Conservation (phyloP, 805 yeast species). For the Candida dendrica region DNA sequence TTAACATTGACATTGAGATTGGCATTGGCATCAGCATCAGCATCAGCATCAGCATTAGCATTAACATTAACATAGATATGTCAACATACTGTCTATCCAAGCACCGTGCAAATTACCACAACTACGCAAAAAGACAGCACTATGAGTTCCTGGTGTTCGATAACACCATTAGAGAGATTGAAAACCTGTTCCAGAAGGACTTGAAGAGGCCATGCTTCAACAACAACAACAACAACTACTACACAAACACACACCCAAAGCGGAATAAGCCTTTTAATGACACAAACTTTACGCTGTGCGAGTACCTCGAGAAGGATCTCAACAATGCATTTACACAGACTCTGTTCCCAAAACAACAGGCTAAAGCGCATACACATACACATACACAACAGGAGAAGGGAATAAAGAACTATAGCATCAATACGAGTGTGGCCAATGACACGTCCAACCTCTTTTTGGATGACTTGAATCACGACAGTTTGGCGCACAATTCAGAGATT, state of each 20-base stretch:
- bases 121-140: constrained; percentile 11
- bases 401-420: too few species aligned
- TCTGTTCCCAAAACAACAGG: background rate
- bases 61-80: too few species aligned
- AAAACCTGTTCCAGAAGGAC: constrained; percentile 1
- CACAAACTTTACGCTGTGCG: background rate
- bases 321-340: constrained; percentile 1
- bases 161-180: constrained; percentile 1
- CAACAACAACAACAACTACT: background rate
- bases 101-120: background rate
- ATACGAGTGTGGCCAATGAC: too few species aligned
- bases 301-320: constrained; percentile 3
- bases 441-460: background rate
- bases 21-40: too few species aligned
- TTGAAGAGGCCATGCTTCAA: background rate
- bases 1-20: too few species aligned
- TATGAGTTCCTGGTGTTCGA: constrained; percentile 3
- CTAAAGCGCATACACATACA: background rate
- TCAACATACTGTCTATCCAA: background rate
- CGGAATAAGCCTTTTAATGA: background rate
- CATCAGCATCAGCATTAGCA: too few species aligned
- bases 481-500: background rate
- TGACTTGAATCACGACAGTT: background rate
- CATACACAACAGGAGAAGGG: too few species aligned
- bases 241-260: background rate